phyloP scores from a whole-genome alignment of 495 filamentous ascomycete species.

The Oleoguttula mirabilis region DNA sequence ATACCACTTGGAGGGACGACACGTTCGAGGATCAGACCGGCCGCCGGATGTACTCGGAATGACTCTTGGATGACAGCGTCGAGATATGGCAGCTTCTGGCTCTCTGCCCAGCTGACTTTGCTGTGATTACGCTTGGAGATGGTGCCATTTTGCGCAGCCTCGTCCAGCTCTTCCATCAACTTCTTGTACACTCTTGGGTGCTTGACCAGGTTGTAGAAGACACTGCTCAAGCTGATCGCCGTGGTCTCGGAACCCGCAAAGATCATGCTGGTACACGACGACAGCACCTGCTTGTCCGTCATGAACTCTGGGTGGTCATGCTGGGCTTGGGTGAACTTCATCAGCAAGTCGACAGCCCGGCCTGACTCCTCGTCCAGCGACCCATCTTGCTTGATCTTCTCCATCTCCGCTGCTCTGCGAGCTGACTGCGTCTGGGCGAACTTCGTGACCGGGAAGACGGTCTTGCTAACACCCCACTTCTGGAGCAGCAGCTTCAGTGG shows the following conservation, averaged over 20 bases:
- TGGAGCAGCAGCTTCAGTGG: slow-evolving; percentile 31
- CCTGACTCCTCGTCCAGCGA: slow-evolving; percentile 29
- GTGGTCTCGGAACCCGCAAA: slow-evolving; percentile 39
- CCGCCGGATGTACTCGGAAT: slow-evolving; percentile 52
- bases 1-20: slow-evolving; percentile 47
- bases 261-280: slow-evolving; percentile 54
- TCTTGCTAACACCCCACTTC: slow-evolving; percentile 36
- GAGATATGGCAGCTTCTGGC: slow-evolving; percentile 44
- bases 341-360: slow-evolving; percentile 34
- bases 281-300: slow-evolving; percentile 49
- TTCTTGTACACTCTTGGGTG: slow-evolving; percentile 29
- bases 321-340: slow-evolving; percentile 37
- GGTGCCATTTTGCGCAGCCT: slow-evolving; percentile 24
- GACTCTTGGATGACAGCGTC: slow-evolving; percentile 59
- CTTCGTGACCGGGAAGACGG: slow-evolving; percentile 48
- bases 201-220: slow-evolving; percentile 33
- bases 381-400: slow-evolving; percentile 27
- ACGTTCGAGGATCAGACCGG: slow-evolving; percentile 51
- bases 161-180: slow-evolving; percentile 33
- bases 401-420: slow-evolving; percentile 39
- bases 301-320: slow-evolving; percentile 49
- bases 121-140: slow-evolving; percentile 23
- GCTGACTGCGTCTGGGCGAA: slow-evolving; percentile 47
- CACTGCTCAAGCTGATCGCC: slow-evolving; percentile 29
- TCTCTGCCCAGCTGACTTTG: slow-evolving; percentile 35